phyloP scores from a whole-genome alignment of 805 yeast species.

The Candida patagonica region DNA sequence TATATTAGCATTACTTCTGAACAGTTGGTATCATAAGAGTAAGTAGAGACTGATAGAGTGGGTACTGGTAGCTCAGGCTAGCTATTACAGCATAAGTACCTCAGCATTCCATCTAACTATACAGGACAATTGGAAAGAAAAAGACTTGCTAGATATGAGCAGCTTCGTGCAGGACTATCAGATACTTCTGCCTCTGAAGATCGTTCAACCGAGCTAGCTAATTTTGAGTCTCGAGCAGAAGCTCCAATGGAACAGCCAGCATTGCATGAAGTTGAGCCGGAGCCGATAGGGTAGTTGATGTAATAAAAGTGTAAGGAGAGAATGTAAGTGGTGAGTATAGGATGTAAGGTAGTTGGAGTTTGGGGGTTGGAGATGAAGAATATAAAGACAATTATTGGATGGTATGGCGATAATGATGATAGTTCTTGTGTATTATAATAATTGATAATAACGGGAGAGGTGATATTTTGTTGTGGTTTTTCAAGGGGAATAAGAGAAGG shows the following conservation, averaged over 20 bases:
- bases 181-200: neutral
- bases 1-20: slow-evolving; percentile 23
- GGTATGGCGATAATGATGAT: too few relatives aligned
- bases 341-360: too few relatives aligned
- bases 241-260: slow-evolving; percentile 4
- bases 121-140: slow-evolving; percentile 22
- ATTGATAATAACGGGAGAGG: too few relatives aligned
- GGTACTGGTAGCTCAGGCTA: neutral
- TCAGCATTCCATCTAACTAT: too few relatives aligned
- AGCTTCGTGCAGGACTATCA: slow-evolving; percentile 19
- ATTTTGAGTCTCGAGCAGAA: slow-evolving; percentile 6
- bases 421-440: too few relatives aligned
- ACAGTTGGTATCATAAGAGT: slow-evolving; percentile 30
- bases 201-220: neutral
- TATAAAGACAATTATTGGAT: too few relatives aligned
- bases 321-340: too few relatives aligned
- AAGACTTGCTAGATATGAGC: slow-evolving; percentile 23
- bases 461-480: too few relatives aligned
- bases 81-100: too few relatives aligned
- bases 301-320: too few relatives aligned
- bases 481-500: too few relatives aligned
- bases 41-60: slow-evolving; percentile 4
- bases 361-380: too few relatives aligned
- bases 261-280: slow-evolving; percentile 19
- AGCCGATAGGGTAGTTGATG: slow-evolving; percentile 15